A percentile compares a stretch with the other conserved stretches of the same genome.
Conservation (phyloP, 139 green algal species). For the Medakamo hakoo region DNA sequence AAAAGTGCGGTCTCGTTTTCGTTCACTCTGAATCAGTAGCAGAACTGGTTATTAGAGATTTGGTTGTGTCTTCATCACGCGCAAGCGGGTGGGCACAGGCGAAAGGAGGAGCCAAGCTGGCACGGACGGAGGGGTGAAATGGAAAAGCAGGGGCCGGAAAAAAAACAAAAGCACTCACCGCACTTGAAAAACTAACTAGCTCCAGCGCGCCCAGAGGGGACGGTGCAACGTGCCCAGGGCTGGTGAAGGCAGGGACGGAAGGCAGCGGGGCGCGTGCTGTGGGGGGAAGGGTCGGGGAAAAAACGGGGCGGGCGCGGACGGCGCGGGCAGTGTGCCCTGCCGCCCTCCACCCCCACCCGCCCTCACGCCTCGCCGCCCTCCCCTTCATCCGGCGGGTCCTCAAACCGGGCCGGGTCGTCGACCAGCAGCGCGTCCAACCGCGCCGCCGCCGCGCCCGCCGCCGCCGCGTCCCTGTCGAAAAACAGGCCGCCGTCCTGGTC, state of each 20-base stretch:
- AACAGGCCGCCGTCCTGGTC: background rate
- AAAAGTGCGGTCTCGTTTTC: background rate
- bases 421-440: background rate
- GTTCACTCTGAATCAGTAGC: background rate
- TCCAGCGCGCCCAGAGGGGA: too few relatives aligned
- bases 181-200: too few relatives aligned
- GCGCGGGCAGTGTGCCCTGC: too few relatives aligned
- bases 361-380: background rate
- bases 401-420: background rate
- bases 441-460: too few relatives aligned
- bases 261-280: too few relatives aligned
- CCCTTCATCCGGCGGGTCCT: background rate
- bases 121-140: too few relatives aligned
- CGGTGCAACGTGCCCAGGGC: too few relatives aligned
- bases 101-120: too few relatives aligned
- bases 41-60: background rate
- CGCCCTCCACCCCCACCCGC: too few relatives aligned
- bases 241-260: too few relatives aligned
- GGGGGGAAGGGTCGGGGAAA: background rate
- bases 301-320: too few relatives aligned
- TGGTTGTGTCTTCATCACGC: background rate
- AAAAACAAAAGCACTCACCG: background rate
- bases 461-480: background rate
- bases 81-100: too few relatives aligned
- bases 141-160: background rate